Conservation (phyloP, 305 asterid species). For the Ilex paraguariensis region DNA sequence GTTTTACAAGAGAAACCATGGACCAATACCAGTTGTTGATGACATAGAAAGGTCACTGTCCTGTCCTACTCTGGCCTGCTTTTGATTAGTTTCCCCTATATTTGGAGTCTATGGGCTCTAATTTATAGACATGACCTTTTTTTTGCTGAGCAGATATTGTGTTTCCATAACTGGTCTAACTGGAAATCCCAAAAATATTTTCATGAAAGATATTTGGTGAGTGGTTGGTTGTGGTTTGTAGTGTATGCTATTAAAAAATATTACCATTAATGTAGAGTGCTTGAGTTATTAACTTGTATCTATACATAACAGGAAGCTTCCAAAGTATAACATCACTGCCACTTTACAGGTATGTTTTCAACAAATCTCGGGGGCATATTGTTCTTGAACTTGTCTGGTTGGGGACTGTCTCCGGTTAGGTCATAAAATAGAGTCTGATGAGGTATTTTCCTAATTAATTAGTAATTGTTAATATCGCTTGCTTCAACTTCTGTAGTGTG, state of each 20-base stretch:
- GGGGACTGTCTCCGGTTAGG: background rate
- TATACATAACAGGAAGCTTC: slow-evolving; percentile 61
- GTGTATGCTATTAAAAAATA: background rate
- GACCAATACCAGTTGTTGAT: slow-evolving; percentile 83
- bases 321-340: slow-evolving; percentile 71
- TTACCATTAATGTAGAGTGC: background rate
- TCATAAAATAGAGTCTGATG: background rate
- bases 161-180: slow-evolving; percentile 55
- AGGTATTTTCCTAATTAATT: background rate
- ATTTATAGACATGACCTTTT: background rate
- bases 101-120: too few species aligned
- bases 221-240: slow-evolving; percentile 21
- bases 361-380: background rate
- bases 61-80: background rate
- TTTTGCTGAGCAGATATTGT: slow-evolving; percentile 52
- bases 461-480: slow-evolving; percentile 2
- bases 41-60: slow-evolving; percentile 51
- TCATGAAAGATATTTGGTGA: slow-evolving; percentile 85
- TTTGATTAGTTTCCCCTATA: too few species aligned
- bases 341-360: slow-evolving; percentile 67
- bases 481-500: slow-evolving; percentile 46
- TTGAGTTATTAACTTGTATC: slow-evolving; percentile 14
- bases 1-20: slow-evolving; percentile 92
- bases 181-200: slow-evolving; percentile 40
- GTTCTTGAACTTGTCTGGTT: slow-evolving; percentile 5